phyloP scores from a whole-genome alignment of 805 yeast species.

The Wickerhamomyces bisporus region DNA sequence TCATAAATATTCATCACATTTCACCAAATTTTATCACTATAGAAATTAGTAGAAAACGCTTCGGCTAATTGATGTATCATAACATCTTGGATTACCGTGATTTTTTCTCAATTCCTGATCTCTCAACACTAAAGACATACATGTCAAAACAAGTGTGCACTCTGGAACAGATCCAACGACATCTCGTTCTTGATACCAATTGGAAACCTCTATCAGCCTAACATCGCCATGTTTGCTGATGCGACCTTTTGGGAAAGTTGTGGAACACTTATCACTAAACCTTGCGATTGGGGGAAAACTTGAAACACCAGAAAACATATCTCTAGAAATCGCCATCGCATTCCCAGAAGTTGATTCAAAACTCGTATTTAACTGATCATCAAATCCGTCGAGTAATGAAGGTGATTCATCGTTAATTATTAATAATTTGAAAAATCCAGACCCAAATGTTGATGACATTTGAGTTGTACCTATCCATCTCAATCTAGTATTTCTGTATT shows the following conservation, averaged over 20 bases:
- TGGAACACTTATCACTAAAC: conserved; percentile 14
- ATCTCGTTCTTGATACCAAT: conserved; percentile 4
- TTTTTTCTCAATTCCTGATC: conserved; percentile 21
- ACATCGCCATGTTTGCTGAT: conserved; percentile 19
- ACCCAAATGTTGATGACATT: conserved; percentile 29
- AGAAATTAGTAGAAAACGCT: conserved; percentile 1
- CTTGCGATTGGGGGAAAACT: conserved; percentile 20
- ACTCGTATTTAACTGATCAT: conserved; percentile 3
- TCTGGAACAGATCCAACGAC: conserved; percentile 14
- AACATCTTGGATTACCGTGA: conserved; percentile 18
- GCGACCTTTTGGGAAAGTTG: conserved; percentile 12
- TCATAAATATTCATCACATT: no score
- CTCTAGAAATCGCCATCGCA: neutral
- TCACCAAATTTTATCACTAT: no score
- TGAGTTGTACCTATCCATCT: conserved; percentile 38
- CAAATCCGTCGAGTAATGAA: conserved; percentile 21
- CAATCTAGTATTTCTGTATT: conserved; percentile 25
- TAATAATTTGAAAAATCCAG: conserved; percentile 29
- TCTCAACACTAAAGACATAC: conserved; percentile 22
- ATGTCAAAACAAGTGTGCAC: conserved; percentile 15
- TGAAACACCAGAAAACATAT: conserved; percentile 6
- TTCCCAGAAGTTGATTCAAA: neutral
- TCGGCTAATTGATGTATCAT: conserved; percentile 13
- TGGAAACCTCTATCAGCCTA: conserved; percentile 17
- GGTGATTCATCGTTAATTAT: conserved; percentile 30